Evolutionary conservation across 768 basidiomycete genomes (phyloP).

Genomic region (Trametes cinnabarina): DNA sequence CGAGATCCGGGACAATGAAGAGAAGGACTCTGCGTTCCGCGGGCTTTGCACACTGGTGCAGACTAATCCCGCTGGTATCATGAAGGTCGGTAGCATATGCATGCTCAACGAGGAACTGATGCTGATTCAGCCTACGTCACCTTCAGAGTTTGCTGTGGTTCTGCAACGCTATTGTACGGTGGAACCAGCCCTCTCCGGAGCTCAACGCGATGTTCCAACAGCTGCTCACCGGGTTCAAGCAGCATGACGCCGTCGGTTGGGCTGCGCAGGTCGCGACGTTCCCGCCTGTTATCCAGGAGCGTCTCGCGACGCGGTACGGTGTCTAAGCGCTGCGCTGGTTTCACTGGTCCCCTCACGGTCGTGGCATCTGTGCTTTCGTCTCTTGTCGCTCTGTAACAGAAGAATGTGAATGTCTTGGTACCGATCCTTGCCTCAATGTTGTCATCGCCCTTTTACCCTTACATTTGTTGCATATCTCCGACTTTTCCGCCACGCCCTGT

Average conservation of each 20-base stretch:
- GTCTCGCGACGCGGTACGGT: conserved; percentile 82
- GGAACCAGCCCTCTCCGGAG: conserved; percentile 89
- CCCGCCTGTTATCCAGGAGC: conserved; percentile 86
- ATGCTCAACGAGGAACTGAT: conserved; percentile 13
- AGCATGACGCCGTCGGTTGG: conserved; percentile 85
- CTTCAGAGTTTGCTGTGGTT: conserved; percentile 90
- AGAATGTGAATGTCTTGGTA: conserved; percentile 17
- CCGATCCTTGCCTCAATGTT: conserved; percentile 16
- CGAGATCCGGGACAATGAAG: conserved; percentile 98
- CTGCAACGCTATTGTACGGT: conserved; percentile 95
- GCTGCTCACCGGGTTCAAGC: conserved; percentile 86
- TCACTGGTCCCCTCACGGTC: background rate
- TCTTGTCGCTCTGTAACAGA: conserved; percentile 13
- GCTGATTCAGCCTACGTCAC: conserved; percentile 26
- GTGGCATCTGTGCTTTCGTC: conserved; percentile 4
- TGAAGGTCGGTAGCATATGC: conserved; percentile 54
- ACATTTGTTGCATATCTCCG: conserved; percentile 9
- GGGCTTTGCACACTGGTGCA: conserved; percentile 96
- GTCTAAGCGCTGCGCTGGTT: conserved; percentile 39
- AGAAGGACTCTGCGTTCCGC: conserved; percentile 98
- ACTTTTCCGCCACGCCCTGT: background rate
- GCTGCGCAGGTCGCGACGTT: conserved; percentile 75
- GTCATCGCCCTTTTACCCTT: conserved; percentile 16
- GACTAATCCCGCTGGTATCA: conserved; percentile 89
- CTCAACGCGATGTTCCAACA: conserved; percentile 93